Evolutionary conservation across 306 rosid species (phyloP), one percentile per base, ranked within the genome.

Genomic region (Datisca glomerata): DNA sequence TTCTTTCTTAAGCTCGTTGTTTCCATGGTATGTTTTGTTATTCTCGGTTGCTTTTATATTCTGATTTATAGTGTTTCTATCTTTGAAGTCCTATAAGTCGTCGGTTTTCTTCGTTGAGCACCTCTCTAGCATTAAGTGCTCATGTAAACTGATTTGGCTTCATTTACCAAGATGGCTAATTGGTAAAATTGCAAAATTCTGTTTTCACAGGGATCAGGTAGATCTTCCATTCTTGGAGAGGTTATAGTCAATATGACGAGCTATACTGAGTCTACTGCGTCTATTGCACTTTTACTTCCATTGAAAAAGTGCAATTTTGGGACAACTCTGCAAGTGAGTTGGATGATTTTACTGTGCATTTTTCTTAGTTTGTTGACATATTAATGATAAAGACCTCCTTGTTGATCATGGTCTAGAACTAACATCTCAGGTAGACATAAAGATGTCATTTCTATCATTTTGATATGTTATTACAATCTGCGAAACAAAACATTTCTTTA

Each of bases 211-310:
- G 73, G 78, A 21, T 60, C 78, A 1, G 59, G 48, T n/a, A 46
- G 63, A 61, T 61, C 72, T 8, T 56, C 60, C 29, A 52, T 65
- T 45, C 78, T 71, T 51, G 78, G 78, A 20, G 78, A 71, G 59
- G 53, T 51, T 43, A 43, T 63, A 20, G 34, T 71, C 45, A 65
- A 71, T 45, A 31, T 65, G 66, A 47, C 44, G 9, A 63, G 56
- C 33, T 65, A 65, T 55, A 33, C 37, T 32, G 51, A 34, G 36
- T 47, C 68, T 7, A 47, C 41, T 32, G 47, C 72, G 40, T 33
- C 68, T 21, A 55, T 57, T 42, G 54, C 60, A 2, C 44, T 65
- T 43, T 51, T 66, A 19, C 63, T 71, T 18, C 51, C 42, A 16
- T 32, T 71, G 45, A 65, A 60, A 38, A 71, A 65, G 39, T 65